Conservation (phyloP, 768 basidiomycete genomes). For the Termitomyces eurrhizus region DNA sequence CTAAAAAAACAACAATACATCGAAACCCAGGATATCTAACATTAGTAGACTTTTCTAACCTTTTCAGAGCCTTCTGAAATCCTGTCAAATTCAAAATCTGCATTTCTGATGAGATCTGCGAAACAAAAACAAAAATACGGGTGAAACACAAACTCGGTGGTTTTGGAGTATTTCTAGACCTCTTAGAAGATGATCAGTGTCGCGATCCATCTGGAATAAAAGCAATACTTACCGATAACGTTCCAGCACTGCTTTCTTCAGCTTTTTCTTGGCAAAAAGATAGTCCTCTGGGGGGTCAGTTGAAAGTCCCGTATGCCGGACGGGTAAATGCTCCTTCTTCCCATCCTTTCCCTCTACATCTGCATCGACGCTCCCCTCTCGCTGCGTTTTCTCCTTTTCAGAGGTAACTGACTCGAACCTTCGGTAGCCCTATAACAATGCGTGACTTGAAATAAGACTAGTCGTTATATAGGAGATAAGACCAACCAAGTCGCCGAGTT, state of each 20-base stretch:
- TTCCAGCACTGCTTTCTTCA: slow-evolving; percentile 77
- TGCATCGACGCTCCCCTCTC: no score
- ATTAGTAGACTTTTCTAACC: slow-evolving; percentile 78
- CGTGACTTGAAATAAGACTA: no score
- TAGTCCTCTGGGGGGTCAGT: no score
- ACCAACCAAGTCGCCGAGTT: neutral
- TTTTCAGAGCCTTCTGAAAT: slow-evolving; percentile 82
- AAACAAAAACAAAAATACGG: neutral
- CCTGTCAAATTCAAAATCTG: slow-evolving; percentile 88
- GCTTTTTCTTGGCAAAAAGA: no score
- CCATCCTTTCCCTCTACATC: no score
- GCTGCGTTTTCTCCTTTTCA: no score
- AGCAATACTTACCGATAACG: slow-evolving; percentile 63
- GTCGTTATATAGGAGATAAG: neutral
- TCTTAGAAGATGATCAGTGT: slow-evolving; percentile 21
- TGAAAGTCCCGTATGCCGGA: no score
- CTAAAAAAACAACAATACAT: neutral
- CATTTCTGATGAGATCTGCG: neutral
- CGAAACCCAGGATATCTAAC: slow-evolving; percentile 32
- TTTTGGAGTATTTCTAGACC: slow-evolving; percentile 83
- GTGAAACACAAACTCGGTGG: slow-evolving; percentile 60
- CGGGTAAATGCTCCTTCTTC: no score
- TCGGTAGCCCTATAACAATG: no score
- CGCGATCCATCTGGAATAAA: neutral
- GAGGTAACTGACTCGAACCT: no score